These are phyloP conservation scores for Microascus cirrosus DNA, from an alignment of 2,329 filamentous ascomycete species.

Conservation along the genomic window DNA sequence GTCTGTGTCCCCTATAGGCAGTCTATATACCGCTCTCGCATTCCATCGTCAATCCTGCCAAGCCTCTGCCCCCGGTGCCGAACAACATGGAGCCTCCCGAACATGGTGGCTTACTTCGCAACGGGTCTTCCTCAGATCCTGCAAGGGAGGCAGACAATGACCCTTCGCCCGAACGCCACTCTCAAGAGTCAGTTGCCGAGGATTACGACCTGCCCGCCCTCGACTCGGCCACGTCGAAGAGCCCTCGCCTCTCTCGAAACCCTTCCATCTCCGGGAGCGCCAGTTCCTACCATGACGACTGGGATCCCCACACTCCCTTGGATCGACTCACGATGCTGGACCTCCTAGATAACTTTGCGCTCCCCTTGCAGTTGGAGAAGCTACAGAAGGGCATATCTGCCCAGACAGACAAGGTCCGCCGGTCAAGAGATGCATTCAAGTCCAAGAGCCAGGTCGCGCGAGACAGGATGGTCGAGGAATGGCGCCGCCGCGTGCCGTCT, in stretches of 20 bases:
- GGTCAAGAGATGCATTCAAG: conserved; percentile 71
- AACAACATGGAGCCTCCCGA: neutral
- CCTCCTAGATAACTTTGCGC: conserved; percentile 82
- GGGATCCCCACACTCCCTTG: conserved; percentile 75
- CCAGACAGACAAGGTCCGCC: conserved; percentile 76
- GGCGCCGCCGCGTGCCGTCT: conserved; percentile 73
- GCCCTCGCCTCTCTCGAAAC: conserved; percentile 58
- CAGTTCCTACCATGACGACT: conserved; percentile 79
- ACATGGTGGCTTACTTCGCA: neutral
- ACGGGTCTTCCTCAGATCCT: neutral
- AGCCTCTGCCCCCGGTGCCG: neutral
- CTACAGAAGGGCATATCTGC: conserved; percentile 71
- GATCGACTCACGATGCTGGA: conserved; percentile 89
- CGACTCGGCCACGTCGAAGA: conserved; percentile 33
- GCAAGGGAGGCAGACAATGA: neutral
- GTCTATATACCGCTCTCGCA: neutral
- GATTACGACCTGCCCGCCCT: conserved; percentile 38
- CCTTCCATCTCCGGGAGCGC: conserved; percentile 67
- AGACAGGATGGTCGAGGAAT: conserved; percentile 85
- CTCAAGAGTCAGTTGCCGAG: conserved; percentile 24
- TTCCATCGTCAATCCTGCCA: neutral
- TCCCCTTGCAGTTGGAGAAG: conserved; percentile 84
- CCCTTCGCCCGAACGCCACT: neutral
- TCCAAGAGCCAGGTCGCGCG: conserved; percentile 67
- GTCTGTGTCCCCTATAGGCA: neutral